phyloP scores from a whole-genome alignment of 1,284 basidiomycete species.

The Paramarasmius palmivorus region DNA sequence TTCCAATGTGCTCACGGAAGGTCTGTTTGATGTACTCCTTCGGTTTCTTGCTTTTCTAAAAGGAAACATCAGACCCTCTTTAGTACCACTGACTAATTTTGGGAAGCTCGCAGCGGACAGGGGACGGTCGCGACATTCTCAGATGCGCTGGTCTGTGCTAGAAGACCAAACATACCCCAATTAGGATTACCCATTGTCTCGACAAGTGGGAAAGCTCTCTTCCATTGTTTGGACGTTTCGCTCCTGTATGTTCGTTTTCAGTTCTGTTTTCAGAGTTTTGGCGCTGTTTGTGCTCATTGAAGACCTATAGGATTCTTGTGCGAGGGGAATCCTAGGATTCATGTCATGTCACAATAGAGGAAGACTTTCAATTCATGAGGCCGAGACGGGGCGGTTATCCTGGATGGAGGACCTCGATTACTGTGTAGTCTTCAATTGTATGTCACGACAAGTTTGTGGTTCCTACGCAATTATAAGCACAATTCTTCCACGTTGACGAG shows the following conservation, averaged over 20 bases:
- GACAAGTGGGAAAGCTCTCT: constrained; percentile 4
- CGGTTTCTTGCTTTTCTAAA: constrained; percentile 10
- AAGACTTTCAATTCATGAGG: too few relatives aligned
- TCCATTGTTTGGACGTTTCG: constrained; percentile 3
- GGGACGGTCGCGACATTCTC: constrained; percentile 9
- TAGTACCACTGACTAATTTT: constrained; percentile 44
- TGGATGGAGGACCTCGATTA: too few relatives aligned
- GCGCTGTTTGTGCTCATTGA: not conserved
- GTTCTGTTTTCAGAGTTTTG: not conserved
- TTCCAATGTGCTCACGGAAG: constrained; percentile 95
- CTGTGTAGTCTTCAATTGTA: too few relatives aligned
- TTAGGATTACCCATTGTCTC: constrained; percentile 16
- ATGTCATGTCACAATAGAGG: not conserved
- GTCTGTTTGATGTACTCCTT: constrained; percentile 35
- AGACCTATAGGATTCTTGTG: not conserved
- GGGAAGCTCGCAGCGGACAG: constrained; percentile 15
- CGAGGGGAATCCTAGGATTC: constrained; percentile 4
- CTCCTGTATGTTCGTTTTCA: not conserved
- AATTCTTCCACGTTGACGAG: too few relatives aligned
- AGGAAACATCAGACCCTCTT: constrained; percentile 38
- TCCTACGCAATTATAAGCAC: too few relatives aligned
- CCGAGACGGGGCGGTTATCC: too few relatives aligned
- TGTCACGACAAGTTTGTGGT: too few relatives aligned
- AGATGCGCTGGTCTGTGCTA: constrained; percentile 13
- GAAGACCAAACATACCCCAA: constrained; percentile 11